phyloP scores from a whole-genome alignment of 164 flowering plant genomes.

The Buxus sempervirens region DNA sequence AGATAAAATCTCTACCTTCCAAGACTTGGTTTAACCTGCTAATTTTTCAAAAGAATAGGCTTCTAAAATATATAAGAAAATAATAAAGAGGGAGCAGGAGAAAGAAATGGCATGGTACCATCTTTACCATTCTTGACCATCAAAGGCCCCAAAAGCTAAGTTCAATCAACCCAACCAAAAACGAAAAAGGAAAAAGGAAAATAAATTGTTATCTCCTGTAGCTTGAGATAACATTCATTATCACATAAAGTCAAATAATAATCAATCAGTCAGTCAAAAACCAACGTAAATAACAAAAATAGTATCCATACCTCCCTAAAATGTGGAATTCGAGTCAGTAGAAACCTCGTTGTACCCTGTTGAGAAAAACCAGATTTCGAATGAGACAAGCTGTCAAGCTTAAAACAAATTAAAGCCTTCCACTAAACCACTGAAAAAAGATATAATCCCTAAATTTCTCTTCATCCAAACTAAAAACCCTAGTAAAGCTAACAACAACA shows the following conservation, averaged over 20 bases:
- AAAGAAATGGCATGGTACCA: neutral
- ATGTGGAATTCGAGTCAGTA: slow-evolving; percentile 78
- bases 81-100: neutral
- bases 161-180: neutral
- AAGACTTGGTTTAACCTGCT: too few relatives aligned
- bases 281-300: neutral
- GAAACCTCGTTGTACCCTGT: slow-evolving; percentile 81
- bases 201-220: neutral
- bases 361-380: neutral
- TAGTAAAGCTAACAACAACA: too few relatives aligned
- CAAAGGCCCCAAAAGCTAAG: neutral
- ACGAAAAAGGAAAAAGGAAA: neutral
- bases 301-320: slow-evolving; percentile 68
- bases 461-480: too few relatives aligned
- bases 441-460: too few relatives aligned
- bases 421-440: too few relatives aligned
- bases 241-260: neutral
- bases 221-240: neutral
- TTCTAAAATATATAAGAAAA: neutral
- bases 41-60: too few relatives aligned
- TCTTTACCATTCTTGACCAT: neutral
- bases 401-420: too few relatives aligned
- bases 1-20: too few relatives aligned
- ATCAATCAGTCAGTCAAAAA: neutral
- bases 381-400: too few relatives aligned